Conservation (phyloP, 768 basidiomycete genomes). For the Amanita thiersii region DNA sequence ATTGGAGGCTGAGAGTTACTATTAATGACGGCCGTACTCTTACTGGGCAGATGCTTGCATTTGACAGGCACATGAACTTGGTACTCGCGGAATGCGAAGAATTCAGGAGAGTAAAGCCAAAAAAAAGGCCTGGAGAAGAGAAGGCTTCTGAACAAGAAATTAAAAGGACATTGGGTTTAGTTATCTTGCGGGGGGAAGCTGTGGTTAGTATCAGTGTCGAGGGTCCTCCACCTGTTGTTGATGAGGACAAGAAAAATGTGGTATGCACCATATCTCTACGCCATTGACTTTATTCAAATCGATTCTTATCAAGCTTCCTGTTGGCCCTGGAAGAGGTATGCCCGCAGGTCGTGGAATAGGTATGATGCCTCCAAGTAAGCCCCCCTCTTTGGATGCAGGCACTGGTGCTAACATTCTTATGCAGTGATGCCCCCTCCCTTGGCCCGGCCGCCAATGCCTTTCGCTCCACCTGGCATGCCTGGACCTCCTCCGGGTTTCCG, state of each 20-base stretch:
- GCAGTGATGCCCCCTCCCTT: slow-evolving; percentile 56
- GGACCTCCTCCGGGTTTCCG: slow-evolving; percentile 83
- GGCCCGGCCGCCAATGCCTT: slow-evolving; percentile 63
- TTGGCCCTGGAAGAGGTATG: slow-evolving; percentile 90
- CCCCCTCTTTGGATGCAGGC: slow-evolving; percentile 3
- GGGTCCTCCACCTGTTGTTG: slow-evolving; percentile 86
- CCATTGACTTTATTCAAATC: slow-evolving; percentile 5
- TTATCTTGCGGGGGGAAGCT: slow-evolving; percentile 93
- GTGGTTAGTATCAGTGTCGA: slow-evolving; percentile 94
- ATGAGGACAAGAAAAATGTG: slow-evolving; percentile 82
- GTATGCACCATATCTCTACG: slow-evolving; percentile 30
- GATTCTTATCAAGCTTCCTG: slow-evolving; percentile 50
- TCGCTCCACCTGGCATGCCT: slow-evolving; percentile 71
- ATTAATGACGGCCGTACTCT: slow-evolving; percentile 95
- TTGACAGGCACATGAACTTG: slow-evolving; percentile 99
- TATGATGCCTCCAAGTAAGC: slow-evolving; percentile 82
- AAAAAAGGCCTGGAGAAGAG: slow-evolving; percentile 84
- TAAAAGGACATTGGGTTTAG: slow-evolving; percentile 93
- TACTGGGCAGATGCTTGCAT: slow-evolving; percentile 98
- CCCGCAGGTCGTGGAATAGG: slow-evolving; percentile 97
- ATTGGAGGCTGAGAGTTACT: slow-evolving; percentile 95
- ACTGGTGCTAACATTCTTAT: slow-evolving; percentile 12
- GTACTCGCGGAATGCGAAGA: slow-evolving; percentile 98
- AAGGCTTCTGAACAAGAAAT: slow-evolving; percentile 81
- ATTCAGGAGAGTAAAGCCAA: slow-evolving; percentile 85